A percentile compares a stretch with the other conserved stretches of the same genome.
phyloP scores from a whole-genome alignment of 2,329 filamentous ascomycete species.

The Nothopassalora personata region DNA sequence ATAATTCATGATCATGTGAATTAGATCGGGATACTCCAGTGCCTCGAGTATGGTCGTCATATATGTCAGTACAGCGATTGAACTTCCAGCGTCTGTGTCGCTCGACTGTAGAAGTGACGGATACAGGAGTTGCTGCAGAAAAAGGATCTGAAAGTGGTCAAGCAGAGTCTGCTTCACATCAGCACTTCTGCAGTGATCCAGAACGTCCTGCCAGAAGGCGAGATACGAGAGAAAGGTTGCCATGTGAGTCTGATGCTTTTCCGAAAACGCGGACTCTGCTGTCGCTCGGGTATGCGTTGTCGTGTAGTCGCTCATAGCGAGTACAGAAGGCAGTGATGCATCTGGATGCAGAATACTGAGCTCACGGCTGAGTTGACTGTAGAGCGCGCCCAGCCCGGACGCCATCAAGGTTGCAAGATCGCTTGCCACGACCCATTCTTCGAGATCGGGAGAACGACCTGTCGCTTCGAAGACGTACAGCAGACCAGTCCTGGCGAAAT shows the following conservation, averaged over 20 bases:
- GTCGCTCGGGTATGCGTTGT: slow-evolving; percentile 65
- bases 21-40: slow-evolving; percentile 87
- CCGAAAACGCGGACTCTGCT: slow-evolving; percentile 67
- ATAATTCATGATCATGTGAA: slow-evolving; percentile 89
- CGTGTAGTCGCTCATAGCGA: slow-evolving; percentile 83
- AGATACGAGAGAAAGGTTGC: slow-evolving; percentile 92
- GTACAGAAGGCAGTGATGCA: slow-evolving; percentile 71
- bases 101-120: slow-evolving; percentile 94
- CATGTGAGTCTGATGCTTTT: slow-evolving; percentile 76
- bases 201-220: slow-evolving; percentile 94
- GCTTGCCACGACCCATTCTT: slow-evolving; percentile 96
- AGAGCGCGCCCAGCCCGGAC: slow-evolving; percentile 77
- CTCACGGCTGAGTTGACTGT: slow-evolving; percentile 68
- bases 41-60: slow-evolving; percentile 84
- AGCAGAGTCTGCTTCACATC: slow-evolving; percentile 90
- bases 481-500: slow-evolving; percentile 90
- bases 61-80: slow-evolving; percentile 91
- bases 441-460: slow-evolving; percentile 71
- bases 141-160: slow-evolving; percentile 95
- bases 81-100: slow-evolving; percentile 93
- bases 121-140: slow-evolving; percentile 91
- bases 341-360: slow-evolving; percentile 73
- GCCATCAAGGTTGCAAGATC: slow-evolving; percentile 97
- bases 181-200: slow-evolving; percentile 87
- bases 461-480: slow-evolving; percentile 95